Conservation (phyloP, 257 asterid species). For the Solanum dulcamara region DNA sequence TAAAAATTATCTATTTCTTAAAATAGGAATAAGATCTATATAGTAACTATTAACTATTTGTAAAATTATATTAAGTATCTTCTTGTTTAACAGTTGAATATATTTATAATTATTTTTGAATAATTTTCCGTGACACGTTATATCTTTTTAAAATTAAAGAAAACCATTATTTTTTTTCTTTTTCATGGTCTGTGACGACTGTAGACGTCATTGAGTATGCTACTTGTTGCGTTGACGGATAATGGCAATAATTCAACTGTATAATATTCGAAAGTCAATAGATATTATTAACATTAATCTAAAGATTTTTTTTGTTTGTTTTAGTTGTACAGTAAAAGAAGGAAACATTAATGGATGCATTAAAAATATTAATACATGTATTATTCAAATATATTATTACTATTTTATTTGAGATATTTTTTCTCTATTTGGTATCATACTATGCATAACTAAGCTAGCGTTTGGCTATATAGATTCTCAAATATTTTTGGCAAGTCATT, state of each 20-base stretch:
- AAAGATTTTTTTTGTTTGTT: no score
- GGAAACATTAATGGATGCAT: no score
- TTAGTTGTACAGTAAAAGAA: no score
- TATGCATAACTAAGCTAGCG: no score
- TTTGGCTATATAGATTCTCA: no score
- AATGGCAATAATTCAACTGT: not conserved
- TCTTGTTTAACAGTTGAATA: not conserved
- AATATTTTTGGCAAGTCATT: no score
- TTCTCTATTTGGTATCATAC: no score
- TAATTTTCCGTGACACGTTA: not conserved
- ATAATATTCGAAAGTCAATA: not conserved
- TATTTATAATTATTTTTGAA: not conserved
- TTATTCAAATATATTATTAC: no score
- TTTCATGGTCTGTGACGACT: constrained; percentile 1
- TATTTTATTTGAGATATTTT: no score
- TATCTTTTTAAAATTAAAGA: not conserved
- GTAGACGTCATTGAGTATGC: constrained; percentile 16
- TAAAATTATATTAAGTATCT: not conserved
- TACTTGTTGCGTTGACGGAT: not conserved
- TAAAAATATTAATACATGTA: no score
- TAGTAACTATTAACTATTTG: no score
- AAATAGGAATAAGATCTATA: fast-evolving
- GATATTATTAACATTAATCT: not conserved
- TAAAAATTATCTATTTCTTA: no score
- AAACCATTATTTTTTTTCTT: not conserved